Conservation (phyloP, 129 eudicot species). For the Lactuca saligna region DNA sequence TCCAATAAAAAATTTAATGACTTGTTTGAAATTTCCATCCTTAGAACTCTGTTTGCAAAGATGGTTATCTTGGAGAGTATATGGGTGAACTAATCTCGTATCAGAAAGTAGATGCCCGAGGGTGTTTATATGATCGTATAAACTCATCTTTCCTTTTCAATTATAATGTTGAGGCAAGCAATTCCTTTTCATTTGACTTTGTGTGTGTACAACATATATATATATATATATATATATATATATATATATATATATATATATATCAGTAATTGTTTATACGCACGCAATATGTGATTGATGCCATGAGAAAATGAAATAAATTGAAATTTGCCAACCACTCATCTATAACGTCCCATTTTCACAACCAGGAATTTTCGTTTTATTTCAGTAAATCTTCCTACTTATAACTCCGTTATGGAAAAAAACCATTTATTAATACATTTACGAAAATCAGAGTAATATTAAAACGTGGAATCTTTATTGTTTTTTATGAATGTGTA, state of each 20-base stretch:
- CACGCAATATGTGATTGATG: constrained; percentile 79
- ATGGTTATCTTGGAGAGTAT: constrained; percentile 88
- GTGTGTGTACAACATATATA: too few relatives aligned
- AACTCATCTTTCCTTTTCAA: constrained; percentile 83
- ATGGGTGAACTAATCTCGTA: constrained; percentile 86
- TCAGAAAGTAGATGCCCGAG: constrained; percentile 85
- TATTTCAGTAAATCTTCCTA: too few relatives aligned
- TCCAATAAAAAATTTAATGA: neutral
- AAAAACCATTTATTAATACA: too few relatives aligned
- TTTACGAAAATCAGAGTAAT: too few relatives aligned
- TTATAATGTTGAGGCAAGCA: constrained; percentile 73
- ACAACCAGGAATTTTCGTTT: too few relatives aligned
- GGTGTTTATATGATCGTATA: constrained; percentile 63
- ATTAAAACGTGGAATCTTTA: too few relatives aligned
- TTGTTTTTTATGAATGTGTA: too few relatives aligned
- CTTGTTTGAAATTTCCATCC: neutral
- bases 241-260: too few relatives aligned
- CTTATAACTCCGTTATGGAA: too few relatives aligned
- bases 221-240: too few relatives aligned
- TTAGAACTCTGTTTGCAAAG: constrained; percentile 65
- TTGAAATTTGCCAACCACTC: constrained; percentile 91
- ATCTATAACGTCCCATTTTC: too few relatives aligned
- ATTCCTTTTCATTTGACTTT: constrained; percentile 3
- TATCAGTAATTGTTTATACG: constrained; percentile 12
- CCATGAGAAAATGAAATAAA: constrained; percentile 75